Evolutionary conservation across 768 basidiomycete species (phyloP), one percentile per base, ranked within the genome.

Genomic region (Mycena vitilis): DNA sequence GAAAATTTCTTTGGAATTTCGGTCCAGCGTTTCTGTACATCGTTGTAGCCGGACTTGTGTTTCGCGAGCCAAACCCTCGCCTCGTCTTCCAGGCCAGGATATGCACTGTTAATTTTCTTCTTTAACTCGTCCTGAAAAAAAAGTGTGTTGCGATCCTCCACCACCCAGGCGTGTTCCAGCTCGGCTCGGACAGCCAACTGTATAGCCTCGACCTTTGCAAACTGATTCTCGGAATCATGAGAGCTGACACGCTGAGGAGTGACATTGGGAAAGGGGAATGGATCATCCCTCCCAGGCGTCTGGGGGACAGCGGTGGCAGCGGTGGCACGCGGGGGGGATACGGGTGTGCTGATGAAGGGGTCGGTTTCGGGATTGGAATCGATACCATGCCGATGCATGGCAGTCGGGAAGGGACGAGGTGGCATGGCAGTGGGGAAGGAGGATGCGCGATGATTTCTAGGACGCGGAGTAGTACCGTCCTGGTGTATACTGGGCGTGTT

Each of bases 121-220:
- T 42, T 42, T 22, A 62, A 20, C 20, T 30, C 7, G 0, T 16
- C 15, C 22, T 62, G 60, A 22, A 62, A 62, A 8, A 52, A 49
- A 13, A 51, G 36, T 20, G 47, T 38, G 2, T 60, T 20, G 10
- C 10, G 23, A 18, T 53, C 37, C 38, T 52, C 60, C n/a, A 7
- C 51, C 22, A 62, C 60, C 60, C 60, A 62, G 2, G 60, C 36
- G 23, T 25, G 23, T 44, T 23, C 49, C 20, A 62, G n/a, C 34
- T 62, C 60, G 15, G 18, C 8, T 10, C 11, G 18, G n/a, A 60
- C 47, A 1, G 45, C 47, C 2, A 20, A 5, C 23, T 37, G 23
- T 42, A 59, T 59, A 18, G 22, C 40, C 56, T 57, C 9, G 56
- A 57, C 38, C 36, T 38, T 55, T 36, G 2, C 18, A 38, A n/a